Base-by-base conservation (phyloP, 208 protist genomes). In the Vickermania spadyakhi region DNA sequence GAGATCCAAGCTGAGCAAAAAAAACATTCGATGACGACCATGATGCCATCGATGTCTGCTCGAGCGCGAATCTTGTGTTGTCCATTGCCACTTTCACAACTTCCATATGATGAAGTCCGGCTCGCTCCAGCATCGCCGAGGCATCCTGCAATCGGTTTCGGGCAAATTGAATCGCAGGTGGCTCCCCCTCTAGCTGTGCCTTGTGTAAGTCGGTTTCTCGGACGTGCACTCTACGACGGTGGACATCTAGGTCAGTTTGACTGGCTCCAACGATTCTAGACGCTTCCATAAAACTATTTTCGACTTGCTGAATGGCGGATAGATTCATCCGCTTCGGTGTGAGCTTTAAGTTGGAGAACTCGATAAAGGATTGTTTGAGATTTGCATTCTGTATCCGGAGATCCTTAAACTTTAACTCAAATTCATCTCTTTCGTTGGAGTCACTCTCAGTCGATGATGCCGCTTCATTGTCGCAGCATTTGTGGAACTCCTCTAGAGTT, bases 21-120 rank as follows among this genome's bases (percentile, higher is more conserved):
- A 89, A 81, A 3, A 89, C 73, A 60, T 89, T 89, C 11, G 64
- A 71, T 18, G 82, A 70, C 0, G 79, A 59, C 82, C 82, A 89
- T 22, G 76, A 75, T 1, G 73, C 70, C 82, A 89, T 84, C 1
- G 77, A 84, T 2, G 79, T 77, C 45, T 86, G 79, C 62, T 89
- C 82, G 28, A 89, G 60, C 0, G 73, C 76, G 58, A 82, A 89
- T 14, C 60, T 69, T 11, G 73, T 81, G 11, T 58, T 55, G 1
- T 57, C 49, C 76, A 86, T 89, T 18, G 73, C 69, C 25, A 52
- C 27, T 27, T 57, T 66, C 21, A 86, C 52, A 22, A 70, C 60
- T 7, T 66, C 57, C 1, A 84, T 66, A 58, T 89, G 85, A 18
- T 62, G 30, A 53, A 59, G 41, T 1, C 74, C 66, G 14, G 64